Conservation (phyloP, 768 basidiomycete species). For the Suillus sp. region DNA sequence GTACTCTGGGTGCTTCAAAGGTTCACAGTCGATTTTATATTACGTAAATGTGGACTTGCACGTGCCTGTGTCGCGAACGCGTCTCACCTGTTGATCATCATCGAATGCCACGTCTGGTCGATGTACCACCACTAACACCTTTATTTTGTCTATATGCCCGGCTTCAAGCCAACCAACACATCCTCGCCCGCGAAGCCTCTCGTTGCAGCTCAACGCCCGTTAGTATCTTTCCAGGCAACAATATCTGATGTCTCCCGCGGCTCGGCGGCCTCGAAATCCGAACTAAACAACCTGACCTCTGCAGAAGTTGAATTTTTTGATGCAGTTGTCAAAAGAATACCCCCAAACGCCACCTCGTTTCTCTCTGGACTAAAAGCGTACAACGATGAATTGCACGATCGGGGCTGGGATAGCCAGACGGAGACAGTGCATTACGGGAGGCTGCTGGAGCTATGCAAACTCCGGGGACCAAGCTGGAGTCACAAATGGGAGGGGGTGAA, state of each 20-base stretch:
- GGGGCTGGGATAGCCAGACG: constrained; percentile 71
- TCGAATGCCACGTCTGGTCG: constrained; percentile 7
- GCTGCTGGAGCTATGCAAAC: constrained; percentile 77
- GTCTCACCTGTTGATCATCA: constrained; percentile 12
- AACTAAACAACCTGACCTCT: constrained; percentile 51
- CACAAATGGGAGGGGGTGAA: constrained; percentile 81
- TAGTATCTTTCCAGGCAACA: constrained; percentile 14
- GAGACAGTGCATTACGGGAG: constrained; percentile 84
- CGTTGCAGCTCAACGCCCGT: constrained; percentile 20
- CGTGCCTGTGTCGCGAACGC: constrained; percentile 28
- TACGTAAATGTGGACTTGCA: constrained; percentile 1
- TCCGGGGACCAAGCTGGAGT: constrained; percentile 79
- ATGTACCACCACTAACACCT: constrained; percentile 9
- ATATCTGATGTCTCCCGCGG: constrained; percentile 42
- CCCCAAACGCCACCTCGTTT: constrained; percentile 71
- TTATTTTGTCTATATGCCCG: constrained; percentile 37
- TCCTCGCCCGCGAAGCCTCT: constrained; percentile 47
- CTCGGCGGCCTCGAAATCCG: constrained; percentile 44
- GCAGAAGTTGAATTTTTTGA: constrained; percentile 74
- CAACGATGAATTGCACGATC: constrained; percentile 72
- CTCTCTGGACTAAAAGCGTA: constrained; percentile 84
- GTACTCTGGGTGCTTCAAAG: too few species aligned
- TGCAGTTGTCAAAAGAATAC: constrained; percentile 69
- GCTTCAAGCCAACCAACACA: constrained; percentile 48
- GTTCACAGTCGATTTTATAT: neutral